Base-by-base conservation (phyloP, 495 filamentous ascomycete genomes). In the Xylaria cubensis region DNA sequence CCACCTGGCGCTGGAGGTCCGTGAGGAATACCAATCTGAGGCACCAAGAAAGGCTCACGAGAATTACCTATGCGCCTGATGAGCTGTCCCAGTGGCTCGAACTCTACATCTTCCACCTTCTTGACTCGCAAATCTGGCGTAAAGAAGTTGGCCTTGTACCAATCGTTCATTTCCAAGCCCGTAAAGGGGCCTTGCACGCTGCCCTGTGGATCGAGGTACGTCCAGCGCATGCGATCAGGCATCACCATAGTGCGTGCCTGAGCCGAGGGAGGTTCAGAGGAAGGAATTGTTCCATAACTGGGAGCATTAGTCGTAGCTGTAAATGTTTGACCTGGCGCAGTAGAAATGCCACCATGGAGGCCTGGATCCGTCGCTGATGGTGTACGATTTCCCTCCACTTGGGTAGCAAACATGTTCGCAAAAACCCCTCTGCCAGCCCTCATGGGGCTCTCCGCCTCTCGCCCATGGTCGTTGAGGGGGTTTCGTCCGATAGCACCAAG, bases 131-230 rank as follows among this genome's bases (percentile, higher is more conserved):
- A 86, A 71, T 99, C 95, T 0, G 94, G 89, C 12, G 94, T 96
- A 82, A 99, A 99, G 84, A 98, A 99, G 56, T 94, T 94, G 59
- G 94, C 97, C 82, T 98, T 97, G 83, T 97, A 99, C 96, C 96
- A 99, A 76, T 99, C 96, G 76, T 99, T 95, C 96, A 99, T 99
- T 80, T 98, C 96, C 61, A 99, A 85, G 4, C 96, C 96, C 50
- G 93, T 97, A 85, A 94, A 99, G 5, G 96, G 96, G 0, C 96
- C 96, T 81, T 98, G 96, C 44, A 92, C 91, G 58, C 91, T 90
- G 51, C 95, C 94, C 79, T 95, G 92, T 4, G 97, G 96, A 80
- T 99, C 96, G 41, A 95, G 90, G 77, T 99, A 99, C 39, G 97
- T 95, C 96, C 96, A 99, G 74, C 95, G 88, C 92, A 99, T 99